phyloP scores from a whole-genome alignment of 345 rosid species.

The Lepidium africanum region DNA sequence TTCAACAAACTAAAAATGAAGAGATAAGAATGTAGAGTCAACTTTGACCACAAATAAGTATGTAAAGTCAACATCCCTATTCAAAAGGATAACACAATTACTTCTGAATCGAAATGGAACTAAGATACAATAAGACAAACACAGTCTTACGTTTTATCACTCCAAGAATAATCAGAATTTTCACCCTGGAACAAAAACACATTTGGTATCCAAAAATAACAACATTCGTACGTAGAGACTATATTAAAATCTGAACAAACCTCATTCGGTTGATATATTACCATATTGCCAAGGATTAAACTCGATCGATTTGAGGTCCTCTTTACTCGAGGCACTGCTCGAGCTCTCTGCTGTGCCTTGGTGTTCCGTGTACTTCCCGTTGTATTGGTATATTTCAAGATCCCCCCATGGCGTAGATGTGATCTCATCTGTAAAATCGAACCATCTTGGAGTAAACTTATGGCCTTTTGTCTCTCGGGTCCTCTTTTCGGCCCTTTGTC shows the following conservation, averaged over 20 bases:
- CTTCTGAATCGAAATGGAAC: not conserved
- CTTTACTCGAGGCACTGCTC: conserved; percentile 24
- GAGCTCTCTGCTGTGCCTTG: conserved; percentile 40
- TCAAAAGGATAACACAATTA: not conserved
- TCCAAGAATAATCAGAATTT: conserved; percentile 8
- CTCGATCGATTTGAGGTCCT: conserved; percentile 37
- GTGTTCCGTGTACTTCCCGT: conserved; percentile 55
- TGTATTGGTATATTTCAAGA: conserved; percentile 57
- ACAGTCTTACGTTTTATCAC: conserved; percentile 7
- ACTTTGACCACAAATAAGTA: too few relatives aligned
- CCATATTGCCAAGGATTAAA: conserved; percentile 78
- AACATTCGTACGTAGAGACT: not conserved
- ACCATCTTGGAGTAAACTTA: conserved; percentile 60
- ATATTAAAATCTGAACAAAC: not conserved
- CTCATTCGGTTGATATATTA: conserved; percentile 48
- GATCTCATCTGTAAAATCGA: conserved; percentile 54
- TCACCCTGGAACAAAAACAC: conserved; percentile 11
- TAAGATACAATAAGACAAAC: conserved; percentile 6
- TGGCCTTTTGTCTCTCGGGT: conserved; percentile 52
- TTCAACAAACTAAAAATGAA: too few relatives aligned
- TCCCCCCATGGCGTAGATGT: conserved; percentile 69
- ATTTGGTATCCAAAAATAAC: conserved; percentile 10
- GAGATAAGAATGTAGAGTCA: too few relatives aligned
- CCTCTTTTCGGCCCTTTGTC: conserved; percentile 68
- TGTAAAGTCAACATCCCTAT: not conserved